A percentile compares a stretch with the other conserved stretches of the same genome.
Conservation (phyloP, 2,329 filamentous ascomycete genomes). For the Lanzia echinophila region DNA sequence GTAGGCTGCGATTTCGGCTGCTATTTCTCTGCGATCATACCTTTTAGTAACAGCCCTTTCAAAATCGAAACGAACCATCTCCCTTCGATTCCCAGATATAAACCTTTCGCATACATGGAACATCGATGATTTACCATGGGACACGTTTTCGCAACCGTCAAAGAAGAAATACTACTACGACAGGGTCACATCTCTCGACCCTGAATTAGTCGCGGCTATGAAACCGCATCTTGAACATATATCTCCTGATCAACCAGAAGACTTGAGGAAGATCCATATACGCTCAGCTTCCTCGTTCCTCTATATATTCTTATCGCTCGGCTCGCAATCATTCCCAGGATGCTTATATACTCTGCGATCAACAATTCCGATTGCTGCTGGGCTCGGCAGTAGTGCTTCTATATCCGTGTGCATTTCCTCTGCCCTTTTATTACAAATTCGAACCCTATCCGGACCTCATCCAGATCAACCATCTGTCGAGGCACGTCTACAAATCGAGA, state of each 20-base stretch:
- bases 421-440: slow-evolving; percentile 79
- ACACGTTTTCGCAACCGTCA: slow-evolving; percentile 65
- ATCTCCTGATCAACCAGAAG: slow-evolving; percentile 58
- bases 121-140: slow-evolving; percentile 87
- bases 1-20: slow-evolving; percentile 84
- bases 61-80: slow-evolving; percentile 83
- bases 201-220: slow-evolving; percentile 72
- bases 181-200: slow-evolving; percentile 74
- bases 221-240: slow-evolving; percentile 71
- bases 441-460: slow-evolving; percentile 82
- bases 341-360: slow-evolving; percentile 88
- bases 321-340: slow-evolving; percentile 68
- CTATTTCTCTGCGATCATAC: slow-evolving; percentile 92
- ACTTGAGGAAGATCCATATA: slow-evolving; percentile 76
- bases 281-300: slow-evolving; percentile 79
- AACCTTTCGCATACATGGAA: slow-evolving; percentile 87
- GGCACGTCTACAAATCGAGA: slow-evolving; percentile 82
- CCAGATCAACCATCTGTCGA: slow-evolving; percentile 84
- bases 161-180: slow-evolving; percentile 97
- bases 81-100: slow-evolving; percentile 86
- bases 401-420: slow-evolving; percentile 83
- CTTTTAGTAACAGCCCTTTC: slow-evolving; percentile 91
- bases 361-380: slow-evolving; percentile 87
- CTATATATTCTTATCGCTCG: slow-evolving; percentile 86
- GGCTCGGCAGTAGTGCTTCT: slow-evolving; percentile 88